Conservation (phyloP, 1,284 basidiomycete genomes). For the Volvariella surrecta region DNA sequence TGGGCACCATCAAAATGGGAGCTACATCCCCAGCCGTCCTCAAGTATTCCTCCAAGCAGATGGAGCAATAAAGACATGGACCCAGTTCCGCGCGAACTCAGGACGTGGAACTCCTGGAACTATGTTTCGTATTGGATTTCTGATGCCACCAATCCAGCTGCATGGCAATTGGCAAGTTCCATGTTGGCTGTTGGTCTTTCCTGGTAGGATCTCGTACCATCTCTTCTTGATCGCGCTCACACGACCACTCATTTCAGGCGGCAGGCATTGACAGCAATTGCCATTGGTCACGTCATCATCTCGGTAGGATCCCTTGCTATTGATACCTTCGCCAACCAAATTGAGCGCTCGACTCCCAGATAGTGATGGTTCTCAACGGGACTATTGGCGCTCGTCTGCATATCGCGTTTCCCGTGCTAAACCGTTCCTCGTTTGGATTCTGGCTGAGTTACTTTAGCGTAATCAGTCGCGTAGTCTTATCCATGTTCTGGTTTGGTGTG, state of each 20-base stretch:
- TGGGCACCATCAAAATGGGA: slow-evolving; percentile 7
- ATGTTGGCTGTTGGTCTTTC: slow-evolving; percentile 62
- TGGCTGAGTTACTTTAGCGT: slow-evolving; percentile 75
- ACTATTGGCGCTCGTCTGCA: slow-evolving; percentile 63
- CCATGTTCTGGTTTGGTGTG: slow-evolving; percentile 72
- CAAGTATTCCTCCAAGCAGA: slow-evolving; percentile 12
- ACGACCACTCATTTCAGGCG: slow-evolving; percentile 9
- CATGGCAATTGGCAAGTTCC: slow-evolving; percentile 43
- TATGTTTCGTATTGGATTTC: slow-evolving; percentile 62
- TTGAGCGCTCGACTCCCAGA: slow-evolving; percentile 13
- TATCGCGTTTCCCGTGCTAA: slow-evolving; percentile 58
- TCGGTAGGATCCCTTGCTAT: slow-evolving; percentile 19
- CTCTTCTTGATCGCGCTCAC: slow-evolving; percentile 17
- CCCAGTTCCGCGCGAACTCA: slow-evolving; percentile 45
- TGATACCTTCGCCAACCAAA: background rate
- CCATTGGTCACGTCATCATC: slow-evolving; percentile 52
- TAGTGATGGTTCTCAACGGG: slow-evolving; percentile 58
- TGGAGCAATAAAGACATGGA: slow-evolving; percentile 76
- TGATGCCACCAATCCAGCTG: slow-evolving; percentile 44
- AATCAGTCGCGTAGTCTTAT: slow-evolving; percentile 62
- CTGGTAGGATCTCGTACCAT: slow-evolving; percentile 28
- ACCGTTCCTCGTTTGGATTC: slow-evolving; percentile 73
- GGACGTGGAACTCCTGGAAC: slow-evolving; percentile 59
- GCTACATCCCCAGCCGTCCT: slow-evolving; percentile 5
- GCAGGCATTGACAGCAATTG: slow-evolving; percentile 57